These are phyloP conservation scores for Peltaster fructicola DNA, from an alignment of 2,329 filamentous ascomycete species.

Conservation along the genomic window DNA sequence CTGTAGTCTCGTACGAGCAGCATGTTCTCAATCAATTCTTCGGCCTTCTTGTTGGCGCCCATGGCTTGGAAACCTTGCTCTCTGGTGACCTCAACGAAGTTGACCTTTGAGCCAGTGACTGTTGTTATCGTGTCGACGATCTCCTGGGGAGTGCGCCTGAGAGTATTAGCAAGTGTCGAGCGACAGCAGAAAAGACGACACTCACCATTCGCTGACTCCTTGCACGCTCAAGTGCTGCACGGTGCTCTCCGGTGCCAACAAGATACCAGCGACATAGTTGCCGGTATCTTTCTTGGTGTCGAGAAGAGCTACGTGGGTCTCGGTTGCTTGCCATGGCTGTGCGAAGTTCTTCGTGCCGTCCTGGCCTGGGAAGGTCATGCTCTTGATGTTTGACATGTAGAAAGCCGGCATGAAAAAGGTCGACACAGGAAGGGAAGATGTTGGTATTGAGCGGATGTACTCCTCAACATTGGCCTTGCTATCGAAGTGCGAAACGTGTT, in stretches of 20 bases:
- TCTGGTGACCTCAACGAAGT: slow-evolving; percentile 12
- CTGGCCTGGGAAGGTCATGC: slow-evolving; percentile 6
- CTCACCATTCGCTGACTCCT: slow-evolving; percentile 4
- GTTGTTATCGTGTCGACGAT: too few species aligned
- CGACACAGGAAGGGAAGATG: too few species aligned
- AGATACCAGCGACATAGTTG: slow-evolving; percentile 15
- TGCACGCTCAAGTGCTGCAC: background rate
- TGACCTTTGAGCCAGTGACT: slow-evolving; percentile 9
- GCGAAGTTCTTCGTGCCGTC: slow-evolving; percentile 9
- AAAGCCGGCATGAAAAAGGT: slow-evolving; percentile 13
- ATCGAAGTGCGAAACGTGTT: slow-evolving; percentile 22
- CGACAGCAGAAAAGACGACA: too few species aligned
- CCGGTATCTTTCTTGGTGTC: slow-evolving; percentile 12
- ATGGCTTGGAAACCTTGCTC: slow-evolving; percentile 12
- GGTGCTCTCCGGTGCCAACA: slow-evolving; percentile 3
- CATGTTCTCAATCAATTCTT: slow-evolving; percentile 16
- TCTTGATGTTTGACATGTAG: slow-evolving; percentile 8
- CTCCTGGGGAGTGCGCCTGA: too few species aligned
- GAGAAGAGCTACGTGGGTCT: slow-evolving; percentile 13
- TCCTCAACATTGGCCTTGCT: slow-evolving; percentile 20
- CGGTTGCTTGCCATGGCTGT: slow-evolving; percentile 10
- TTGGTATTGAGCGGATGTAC: slow-evolving; percentile 14
- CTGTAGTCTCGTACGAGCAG: slow-evolving; percentile 11
- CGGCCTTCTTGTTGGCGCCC: slow-evolving; percentile 14
- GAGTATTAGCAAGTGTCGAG: too few species aligned